Conservation (phyloP, 2,329 filamentous ascomycete species). For the Byssochlamys sp. region DNA sequence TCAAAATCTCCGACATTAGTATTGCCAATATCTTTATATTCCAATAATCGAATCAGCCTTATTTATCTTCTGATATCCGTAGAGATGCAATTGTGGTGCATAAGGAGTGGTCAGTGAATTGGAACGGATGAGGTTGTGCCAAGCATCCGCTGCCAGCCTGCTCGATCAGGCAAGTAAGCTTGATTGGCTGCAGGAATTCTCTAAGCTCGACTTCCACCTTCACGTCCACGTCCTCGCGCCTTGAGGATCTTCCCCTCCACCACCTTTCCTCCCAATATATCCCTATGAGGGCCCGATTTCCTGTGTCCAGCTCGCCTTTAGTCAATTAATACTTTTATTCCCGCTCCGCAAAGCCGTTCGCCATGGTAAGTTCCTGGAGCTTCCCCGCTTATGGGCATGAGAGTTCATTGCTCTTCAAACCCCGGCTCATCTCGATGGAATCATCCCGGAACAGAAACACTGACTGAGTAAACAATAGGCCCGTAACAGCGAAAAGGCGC, state of each 20-base stretch:
- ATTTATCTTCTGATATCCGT: neutral
- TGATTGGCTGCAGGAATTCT: neutral
- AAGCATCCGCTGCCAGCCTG: neutral
- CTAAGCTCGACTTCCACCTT: neutral
- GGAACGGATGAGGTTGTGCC: neutral
- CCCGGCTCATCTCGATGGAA: neutral
- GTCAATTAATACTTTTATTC: neutral
- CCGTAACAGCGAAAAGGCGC: constrained; percentile 94
- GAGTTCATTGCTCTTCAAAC: neutral
- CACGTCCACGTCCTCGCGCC: neutral
- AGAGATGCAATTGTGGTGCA: neutral
- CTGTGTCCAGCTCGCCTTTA: neutral
- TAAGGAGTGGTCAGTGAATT: neutral
- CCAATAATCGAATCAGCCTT: too few species aligned
- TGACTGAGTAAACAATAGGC: constrained; percentile 47
- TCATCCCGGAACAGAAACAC: neutral
- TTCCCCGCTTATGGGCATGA: neutral
- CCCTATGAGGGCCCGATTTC: neutral
- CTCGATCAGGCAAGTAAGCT: neutral
- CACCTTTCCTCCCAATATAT: neutral
- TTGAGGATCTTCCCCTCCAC: neutral
- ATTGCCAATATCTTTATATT: too few species aligned
- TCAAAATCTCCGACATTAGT: too few species aligned
- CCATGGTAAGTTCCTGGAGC: neutral
- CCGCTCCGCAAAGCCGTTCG: neutral